Base-by-base conservation (phyloP, 2,329 filamentous ascomycete species). In the Plenodomus biglobosus region DNA sequence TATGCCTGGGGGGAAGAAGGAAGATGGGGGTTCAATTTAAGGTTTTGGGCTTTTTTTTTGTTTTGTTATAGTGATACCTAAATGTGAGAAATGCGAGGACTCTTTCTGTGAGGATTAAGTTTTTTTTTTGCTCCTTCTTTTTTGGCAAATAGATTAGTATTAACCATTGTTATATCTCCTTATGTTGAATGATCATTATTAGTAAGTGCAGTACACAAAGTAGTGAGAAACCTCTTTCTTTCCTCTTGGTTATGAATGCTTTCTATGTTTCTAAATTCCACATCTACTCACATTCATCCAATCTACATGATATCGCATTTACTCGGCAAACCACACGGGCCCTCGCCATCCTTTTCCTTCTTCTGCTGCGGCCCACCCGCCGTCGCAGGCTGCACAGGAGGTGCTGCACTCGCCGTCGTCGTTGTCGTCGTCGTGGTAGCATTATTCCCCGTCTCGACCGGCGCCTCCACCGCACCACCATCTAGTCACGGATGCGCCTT, bases 401-500 rank as follows among this genome's bases (percentile, higher is more conserved):
- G 48, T 11, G 48, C 36, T 16, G 17, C 30, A 22, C 27, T 42
- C 15, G 42, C 51, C 45, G 39, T 48, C 52, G 61, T 43, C 56
- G 61, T n/a, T n/a, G n/a, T 42, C 15, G 42, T 50, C 45, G 39
- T 48, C 52, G 61, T 43, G 56, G 61, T 51, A 1, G 43, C 27
- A 8, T 42, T 55, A 19, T 52, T 49, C 3, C 35, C 32, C 3
- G 40, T 44, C 19, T 36, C 46, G 16, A 45, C 48, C 5, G 48
- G 52, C n/a, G 19, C 47, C 24, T 24, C 17, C 41, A 44, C 52
- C 38, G 44, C 44, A 41, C 54, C 50, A 45, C 78, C 86, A 87
- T 89, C 81, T 77, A 94, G 87, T 96, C 88, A 96, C 63, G 81
- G 80, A 73, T 77, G 80, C 60, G 83, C 80, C 82, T 90, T 92